phyloP scores from a whole-genome alignment of 2,329 filamentous ascomycete species.

The Stemphylium lycopersici region DNA sequence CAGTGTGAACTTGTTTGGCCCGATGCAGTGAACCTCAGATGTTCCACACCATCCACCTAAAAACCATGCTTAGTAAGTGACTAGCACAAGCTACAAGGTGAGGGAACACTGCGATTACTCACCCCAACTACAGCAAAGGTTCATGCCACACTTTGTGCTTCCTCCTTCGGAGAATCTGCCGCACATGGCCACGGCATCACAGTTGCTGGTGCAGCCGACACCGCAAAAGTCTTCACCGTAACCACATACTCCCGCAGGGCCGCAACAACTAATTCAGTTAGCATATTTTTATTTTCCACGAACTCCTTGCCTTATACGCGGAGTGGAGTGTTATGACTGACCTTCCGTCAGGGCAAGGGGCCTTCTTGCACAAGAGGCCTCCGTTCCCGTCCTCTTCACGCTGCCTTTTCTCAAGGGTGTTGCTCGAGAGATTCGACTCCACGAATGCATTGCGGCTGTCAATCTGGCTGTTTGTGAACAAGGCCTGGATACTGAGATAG shows the following conservation, averaged over 20 bases:
- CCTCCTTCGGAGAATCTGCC: slow-evolving; percentile 3
- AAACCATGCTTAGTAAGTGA: neutral
- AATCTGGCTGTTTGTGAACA: neutral
- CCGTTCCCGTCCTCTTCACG: neutral
- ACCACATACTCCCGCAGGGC: slow-evolving; percentile 5
- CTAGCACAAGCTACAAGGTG: neutral
- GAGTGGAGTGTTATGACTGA: neutral
- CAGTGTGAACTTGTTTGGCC: slow-evolving; percentile 10
- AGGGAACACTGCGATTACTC: neutral
- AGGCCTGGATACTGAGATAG: neutral
- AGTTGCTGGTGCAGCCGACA: slow-evolving; percentile 7
- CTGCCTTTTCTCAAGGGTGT: neutral
- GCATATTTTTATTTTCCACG: neutral
- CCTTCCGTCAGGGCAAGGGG: neutral
- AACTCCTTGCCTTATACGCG: neutral
- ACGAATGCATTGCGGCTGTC: neutral
- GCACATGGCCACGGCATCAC: neutral
- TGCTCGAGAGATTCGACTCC: neutral
- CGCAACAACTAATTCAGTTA: slow-evolving; percentile 7
- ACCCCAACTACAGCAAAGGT: slow-evolving; percentile 20
- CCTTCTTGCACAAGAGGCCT: neutral
- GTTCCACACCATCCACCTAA: slow-evolving; percentile 29
- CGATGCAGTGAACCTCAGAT: slow-evolving; percentile 22
- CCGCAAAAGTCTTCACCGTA: slow-evolving; percentile 15
- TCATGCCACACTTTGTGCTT: slow-evolving; percentile 16